Evolutionary conservation across 257 asterid species (phyloP), one percentile per base, ranked within the genome.

Genomic region (Solanum clarkiae): DNA sequence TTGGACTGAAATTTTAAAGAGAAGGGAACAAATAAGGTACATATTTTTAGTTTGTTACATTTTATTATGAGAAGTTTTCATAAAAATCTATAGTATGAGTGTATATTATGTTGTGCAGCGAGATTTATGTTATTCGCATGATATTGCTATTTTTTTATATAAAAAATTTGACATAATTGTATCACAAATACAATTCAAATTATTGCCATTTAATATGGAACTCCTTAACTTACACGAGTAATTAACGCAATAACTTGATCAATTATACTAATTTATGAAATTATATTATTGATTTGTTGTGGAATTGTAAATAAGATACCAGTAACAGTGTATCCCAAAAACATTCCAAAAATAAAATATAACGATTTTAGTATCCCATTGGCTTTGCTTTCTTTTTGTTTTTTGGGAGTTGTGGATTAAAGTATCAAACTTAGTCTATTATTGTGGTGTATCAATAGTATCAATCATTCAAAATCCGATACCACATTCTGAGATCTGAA

Each of bases 1-100:
- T 83, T 94, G 98, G 98, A 96, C 98, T 6, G 95, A 96, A 87
- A 96, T 96, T 84, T 85, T 96, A 32, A 94, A 91, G 85, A 91
- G 92, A 86, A 92, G 91, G 86, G 89, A 89, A 82, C 85, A 88
- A 65, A 88, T 96, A 47, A 93, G 99, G 99, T 94, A 55, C 65
- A 36, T 2, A 16, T 7, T 24, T 77, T 13, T 32, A 49, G 9
- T 75, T 75, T 1, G 9, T 49, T 75, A 49, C 9, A 44, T 49
- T 20, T 44, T 20, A 70, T 60, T 47, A 47, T 47, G 53, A n/a
- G 5, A 56, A 56, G 17, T 17, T 56, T 18, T 56, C 62, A 56
- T 56, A 56, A 56, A 59, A 59, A 3, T 1, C 1, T 59, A 59
- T 59, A 59, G 65, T 59, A 9, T 59, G 20, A 6, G 20, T 59